phyloP scores from a whole-genome alignment of 306 rosid genomes.

The Vigna nakashimae region DNA sequence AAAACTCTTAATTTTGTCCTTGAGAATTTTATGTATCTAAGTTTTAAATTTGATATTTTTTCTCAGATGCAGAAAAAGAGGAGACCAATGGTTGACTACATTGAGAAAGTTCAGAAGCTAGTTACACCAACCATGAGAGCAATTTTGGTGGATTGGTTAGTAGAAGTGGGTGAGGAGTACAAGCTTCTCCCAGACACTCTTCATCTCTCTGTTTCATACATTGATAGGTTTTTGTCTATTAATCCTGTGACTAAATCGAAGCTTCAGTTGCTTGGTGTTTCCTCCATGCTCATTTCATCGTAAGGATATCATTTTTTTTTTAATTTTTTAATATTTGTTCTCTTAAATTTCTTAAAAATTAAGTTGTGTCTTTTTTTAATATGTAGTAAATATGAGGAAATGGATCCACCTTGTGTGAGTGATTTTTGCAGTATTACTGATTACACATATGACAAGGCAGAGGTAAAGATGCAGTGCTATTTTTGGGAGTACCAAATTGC shows the following conservation, averaged over 20 bases:
- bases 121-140: slow-evolving; percentile 75
- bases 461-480: slow-evolving; percentile 45
- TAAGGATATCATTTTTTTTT: slow-evolving; percentile 26
- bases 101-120: slow-evolving; percentile 63
- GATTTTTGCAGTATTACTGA: slow-evolving; percentile 74
- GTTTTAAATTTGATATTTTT: neutral
- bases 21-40: neutral
- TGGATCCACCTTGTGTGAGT: slow-evolving; percentile 70
- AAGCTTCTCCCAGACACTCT: slow-evolving; percentile 75
- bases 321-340: neutral
- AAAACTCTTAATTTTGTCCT: neutral
- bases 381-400: slow-evolving; percentile 88
- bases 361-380: neutral
- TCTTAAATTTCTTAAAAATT: neutral
- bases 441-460: slow-evolving; percentile 58
- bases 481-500: neutral
- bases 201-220: slow-evolving; percentile 61
- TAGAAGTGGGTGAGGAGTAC: slow-evolving; percentile 83
- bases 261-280: slow-evolving; percentile 77
- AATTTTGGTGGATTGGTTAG: slow-evolving; percentile 84
- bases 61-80: slow-evolving; percentile 44
- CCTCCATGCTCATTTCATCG: slow-evolving; percentile 85
- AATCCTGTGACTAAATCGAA: slow-evolving; percentile 44
- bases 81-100: slow-evolving; percentile 61
- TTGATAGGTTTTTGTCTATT: slow-evolving; percentile 71